Evolutionary conservation across 768 basidiomycete species (phyloP).

Genomic region (Gelatoporia subvermispora): DNA sequence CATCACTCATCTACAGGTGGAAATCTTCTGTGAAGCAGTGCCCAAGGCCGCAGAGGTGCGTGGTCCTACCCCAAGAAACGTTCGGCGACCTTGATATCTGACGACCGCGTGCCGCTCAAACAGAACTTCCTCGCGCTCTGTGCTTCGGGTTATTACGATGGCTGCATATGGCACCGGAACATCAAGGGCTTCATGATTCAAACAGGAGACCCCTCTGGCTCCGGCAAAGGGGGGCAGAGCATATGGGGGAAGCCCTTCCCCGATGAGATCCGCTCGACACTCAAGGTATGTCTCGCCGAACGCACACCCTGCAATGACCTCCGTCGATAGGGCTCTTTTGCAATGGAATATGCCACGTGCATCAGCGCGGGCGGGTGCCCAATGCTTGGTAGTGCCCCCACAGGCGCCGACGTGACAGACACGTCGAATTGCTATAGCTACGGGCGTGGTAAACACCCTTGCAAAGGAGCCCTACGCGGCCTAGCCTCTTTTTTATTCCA

Average conservation of each 20-base stretch:
- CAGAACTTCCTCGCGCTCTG: constrained; percentile 96
- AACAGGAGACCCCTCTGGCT: constrained; percentile 83
- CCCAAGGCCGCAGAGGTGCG: constrained; percentile 90
- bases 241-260: constrained; percentile 91
- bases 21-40: constrained; percentile 95
- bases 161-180: constrained; percentile 86
- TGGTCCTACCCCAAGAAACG: constrained; percentile 1
- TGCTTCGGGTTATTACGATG: constrained; percentile 83
- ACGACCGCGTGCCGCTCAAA: background rate
- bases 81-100: background rate
- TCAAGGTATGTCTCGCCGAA: constrained; percentile 57
- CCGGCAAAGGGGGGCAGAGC: constrained; percentile 95
- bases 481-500: too few relatives aligned
- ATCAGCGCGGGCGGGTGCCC: too few relatives aligned
- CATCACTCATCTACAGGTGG: constrained; percentile 54
- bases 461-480: too few relatives aligned
- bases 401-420: too few relatives aligned
- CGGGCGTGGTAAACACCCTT: too few relatives aligned
- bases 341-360: too few relatives aligned
- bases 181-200: constrained; percentile 97
- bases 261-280: constrained; percentile 90
- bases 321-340: too few relatives aligned
- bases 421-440: too few relatives aligned
- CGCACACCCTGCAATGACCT: background rate
- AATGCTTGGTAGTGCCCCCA: too few relatives aligned